A percentile compares a stretch with the other conserved stretches of the same genome.
phyloP scores from a whole-genome alignment of 2,329 filamentous ascomycete genomes.

The Apiospora rasikravindrae region DNA sequence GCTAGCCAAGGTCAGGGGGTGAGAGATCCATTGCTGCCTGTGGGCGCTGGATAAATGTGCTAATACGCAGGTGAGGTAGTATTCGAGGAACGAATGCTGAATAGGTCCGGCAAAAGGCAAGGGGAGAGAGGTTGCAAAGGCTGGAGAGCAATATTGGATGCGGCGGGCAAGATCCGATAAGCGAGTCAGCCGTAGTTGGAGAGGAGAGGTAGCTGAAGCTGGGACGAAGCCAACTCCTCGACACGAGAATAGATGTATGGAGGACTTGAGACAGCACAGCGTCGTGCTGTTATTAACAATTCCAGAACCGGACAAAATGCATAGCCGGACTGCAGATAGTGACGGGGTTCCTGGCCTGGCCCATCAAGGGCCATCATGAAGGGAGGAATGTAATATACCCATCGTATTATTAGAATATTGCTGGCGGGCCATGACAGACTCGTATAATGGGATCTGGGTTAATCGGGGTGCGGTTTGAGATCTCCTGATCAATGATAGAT shows the following conservation, averaged over 20 bases:
- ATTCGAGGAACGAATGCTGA: not conserved
- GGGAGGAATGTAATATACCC: not conserved
- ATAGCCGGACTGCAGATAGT: not conserved
- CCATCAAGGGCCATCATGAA: not conserved
- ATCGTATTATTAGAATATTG: not conserved
- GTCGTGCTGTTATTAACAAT: not conserved
- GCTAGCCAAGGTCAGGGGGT: not conserved
- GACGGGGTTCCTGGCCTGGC: not conserved
- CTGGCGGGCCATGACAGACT: not conserved
- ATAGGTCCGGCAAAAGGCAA: conserved; percentile 1
- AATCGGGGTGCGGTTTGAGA: not conserved
- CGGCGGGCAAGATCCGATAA: conserved; percentile 14
- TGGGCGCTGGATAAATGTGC: not conserved
- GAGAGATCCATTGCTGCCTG: not conserved
- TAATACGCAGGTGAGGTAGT: not conserved
- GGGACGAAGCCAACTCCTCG: not conserved
- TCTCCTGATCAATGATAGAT: not conserved
- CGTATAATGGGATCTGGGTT: conserved; percentile 12
- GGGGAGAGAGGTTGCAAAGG: not conserved
- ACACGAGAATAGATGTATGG: conserved; percentile 9
- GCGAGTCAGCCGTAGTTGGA: conserved; percentile 8
- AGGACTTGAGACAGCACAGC: conserved; percentile 1
- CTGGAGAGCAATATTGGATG: not conserved
- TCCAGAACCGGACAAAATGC: not conserved
- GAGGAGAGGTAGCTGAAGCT: not conserved